A percentile compares a stretch with the other conserved stretches of the same genome.
These are phyloP conservation scores for Canna indica DNA, from an alignment of 176 grass and related monocot genomes.

Conservation along the genomic window DNA sequence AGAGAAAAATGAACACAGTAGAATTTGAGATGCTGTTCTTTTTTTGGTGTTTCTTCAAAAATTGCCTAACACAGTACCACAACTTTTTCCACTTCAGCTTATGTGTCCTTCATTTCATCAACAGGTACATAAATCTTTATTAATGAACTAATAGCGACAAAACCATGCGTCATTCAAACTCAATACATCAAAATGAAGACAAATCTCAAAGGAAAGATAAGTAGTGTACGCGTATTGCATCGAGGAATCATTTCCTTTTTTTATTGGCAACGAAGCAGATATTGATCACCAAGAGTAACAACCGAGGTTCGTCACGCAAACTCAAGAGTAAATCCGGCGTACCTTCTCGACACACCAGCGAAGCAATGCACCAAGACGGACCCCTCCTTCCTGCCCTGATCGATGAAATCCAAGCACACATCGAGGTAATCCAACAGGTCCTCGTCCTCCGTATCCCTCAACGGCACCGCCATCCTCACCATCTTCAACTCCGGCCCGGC, in stretches of 20 bases:
- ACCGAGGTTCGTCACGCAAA: not conserved
- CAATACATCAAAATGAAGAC: not conserved
- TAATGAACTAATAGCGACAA: not conserved
- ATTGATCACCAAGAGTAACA: not conserved
- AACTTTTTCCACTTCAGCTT: not conserved
- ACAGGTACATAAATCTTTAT: not conserved
- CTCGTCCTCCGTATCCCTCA: conserved; percentile 80
- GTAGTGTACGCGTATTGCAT: not conserved
- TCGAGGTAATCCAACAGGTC: conserved; percentile 67
- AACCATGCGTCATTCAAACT: not conserved
- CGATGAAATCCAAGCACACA: conserved; percentile 64
- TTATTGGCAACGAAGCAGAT: not conserved
- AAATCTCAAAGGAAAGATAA: not conserved
- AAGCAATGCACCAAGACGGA: conserved; percentile 79
- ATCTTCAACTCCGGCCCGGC: conserved; percentile 52
- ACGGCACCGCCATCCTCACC: conserved; percentile 70
- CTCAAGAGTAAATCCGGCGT: not conserved
- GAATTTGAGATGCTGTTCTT: not conserved
- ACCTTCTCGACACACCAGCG: conserved; percentile 84
- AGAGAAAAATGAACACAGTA: not conserved
- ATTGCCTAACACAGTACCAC: not conserved
- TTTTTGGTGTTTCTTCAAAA: not conserved
- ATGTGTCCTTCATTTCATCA: not conserved
- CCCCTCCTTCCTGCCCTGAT: conserved; percentile 47
- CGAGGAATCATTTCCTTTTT: not conserved